Evolutionary conservation across 768 basidiomycete genomes (phyloP).

Genomic region (Rhizopogon rudus): DNA sequence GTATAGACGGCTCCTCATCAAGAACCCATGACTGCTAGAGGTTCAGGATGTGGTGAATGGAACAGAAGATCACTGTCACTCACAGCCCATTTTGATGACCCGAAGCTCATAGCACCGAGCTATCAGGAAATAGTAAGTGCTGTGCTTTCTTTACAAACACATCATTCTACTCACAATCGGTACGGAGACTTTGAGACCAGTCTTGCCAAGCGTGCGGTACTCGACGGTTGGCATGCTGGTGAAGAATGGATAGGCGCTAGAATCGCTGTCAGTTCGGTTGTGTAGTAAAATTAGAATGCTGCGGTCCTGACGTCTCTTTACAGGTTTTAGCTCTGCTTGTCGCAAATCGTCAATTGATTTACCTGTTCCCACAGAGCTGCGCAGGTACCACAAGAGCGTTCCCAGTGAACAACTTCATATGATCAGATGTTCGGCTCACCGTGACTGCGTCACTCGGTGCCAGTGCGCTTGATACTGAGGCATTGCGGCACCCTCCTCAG

Average conservation of each 20-base stretch:
- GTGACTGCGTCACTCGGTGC: too few species aligned
- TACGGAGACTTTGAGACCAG: slow-evolving; percentile 29
- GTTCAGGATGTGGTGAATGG: not conserved
- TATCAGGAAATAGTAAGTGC: slow-evolving; percentile 4
- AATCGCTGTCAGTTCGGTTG: too few species aligned
- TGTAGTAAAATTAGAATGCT: too few species aligned
- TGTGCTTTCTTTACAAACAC: not conserved
- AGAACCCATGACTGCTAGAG: slow-evolving; percentile 19
- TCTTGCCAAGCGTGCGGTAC: slow-evolving; percentile 27
- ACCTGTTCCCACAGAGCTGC: too few species aligned
- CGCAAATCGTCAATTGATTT: too few species aligned
- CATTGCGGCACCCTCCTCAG: too few species aligned
- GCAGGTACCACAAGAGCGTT: too few species aligned
- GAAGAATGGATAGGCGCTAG: not conserved
- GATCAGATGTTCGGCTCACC: too few species aligned
- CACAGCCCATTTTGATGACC: slow-evolving; percentile 21
- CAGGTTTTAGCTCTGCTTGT: too few species aligned
- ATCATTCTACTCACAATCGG: slow-evolving; percentile 20
- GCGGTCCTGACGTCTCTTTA: too few species aligned
- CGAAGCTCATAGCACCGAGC: slow-evolving; percentile 26
- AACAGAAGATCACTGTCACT: slow-evolving; percentile 1
- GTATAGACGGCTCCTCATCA: slow-evolving; percentile 22
- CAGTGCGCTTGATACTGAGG: too few species aligned
- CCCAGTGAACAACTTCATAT: too few species aligned
- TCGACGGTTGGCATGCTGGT: slow-evolving; percentile 14